These are phyloP conservation scores for Nannizziopsis barbatae DNA, from an alignment of 2,329 filamentous ascomycete genomes.

Conservation along the genomic window DNA sequence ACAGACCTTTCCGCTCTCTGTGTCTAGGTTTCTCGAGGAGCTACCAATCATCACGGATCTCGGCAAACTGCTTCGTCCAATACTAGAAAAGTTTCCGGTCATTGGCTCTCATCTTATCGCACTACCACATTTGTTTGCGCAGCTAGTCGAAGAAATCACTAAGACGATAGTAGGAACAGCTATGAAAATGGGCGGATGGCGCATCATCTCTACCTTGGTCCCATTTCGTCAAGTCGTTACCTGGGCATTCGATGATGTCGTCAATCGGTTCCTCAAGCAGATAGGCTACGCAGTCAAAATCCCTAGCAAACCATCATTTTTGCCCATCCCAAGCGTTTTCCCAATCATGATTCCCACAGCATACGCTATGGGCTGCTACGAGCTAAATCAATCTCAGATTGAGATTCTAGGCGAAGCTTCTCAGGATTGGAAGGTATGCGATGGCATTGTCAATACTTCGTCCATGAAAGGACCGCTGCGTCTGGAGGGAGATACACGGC, in stretches of 20 bases:
- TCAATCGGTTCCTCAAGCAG: not conserved
- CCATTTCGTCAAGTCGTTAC: not conserved
- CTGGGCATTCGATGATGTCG: not conserved
- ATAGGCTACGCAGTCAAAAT: not conserved
- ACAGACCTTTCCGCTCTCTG: not conserved
- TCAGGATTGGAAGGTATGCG: not conserved
- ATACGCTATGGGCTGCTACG: not conserved
- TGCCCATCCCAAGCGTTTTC: not conserved
- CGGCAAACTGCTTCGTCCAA: not conserved
- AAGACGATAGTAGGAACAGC: not conserved
- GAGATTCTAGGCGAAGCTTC: not conserved
- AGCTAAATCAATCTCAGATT: not conserved
- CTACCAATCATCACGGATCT: not conserved
- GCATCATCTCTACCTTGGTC: not conserved
- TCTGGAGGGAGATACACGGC: not conserved
- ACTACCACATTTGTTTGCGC: not conserved
- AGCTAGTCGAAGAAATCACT: not conserved
- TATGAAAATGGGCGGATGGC: not conserved
- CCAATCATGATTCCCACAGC: not conserved
- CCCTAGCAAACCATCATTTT: not conserved
- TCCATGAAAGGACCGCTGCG: not conserved
- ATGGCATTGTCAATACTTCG: not conserved
- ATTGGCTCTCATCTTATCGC: not conserved
- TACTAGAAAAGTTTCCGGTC: not conserved
- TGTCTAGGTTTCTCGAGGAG: not conserved